Evolutionary conservation across 768 basidiomycete species (phyloP).

Genomic region (Hericium coralloides): DNA sequence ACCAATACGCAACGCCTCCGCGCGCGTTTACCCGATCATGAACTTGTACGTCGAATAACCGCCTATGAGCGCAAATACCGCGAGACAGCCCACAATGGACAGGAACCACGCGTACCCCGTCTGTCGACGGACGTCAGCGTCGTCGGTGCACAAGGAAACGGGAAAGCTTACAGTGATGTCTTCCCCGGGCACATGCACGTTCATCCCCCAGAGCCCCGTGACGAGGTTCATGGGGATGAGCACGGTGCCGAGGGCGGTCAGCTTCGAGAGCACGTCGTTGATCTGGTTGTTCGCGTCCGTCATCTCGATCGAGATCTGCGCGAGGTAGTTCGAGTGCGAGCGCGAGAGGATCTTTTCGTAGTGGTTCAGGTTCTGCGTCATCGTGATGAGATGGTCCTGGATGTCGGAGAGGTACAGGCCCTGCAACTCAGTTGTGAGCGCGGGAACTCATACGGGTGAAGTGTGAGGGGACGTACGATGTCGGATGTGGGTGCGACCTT

Average conservation of each 20-base stretch:
- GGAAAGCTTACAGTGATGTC: constrained; percentile 33
- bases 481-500: constrained; percentile 95
- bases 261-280: constrained; percentile 80
- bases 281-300: constrained; percentile 99
- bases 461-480: constrained; percentile 50
- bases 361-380: constrained; percentile 99
- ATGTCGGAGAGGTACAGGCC: constrained; percentile 95
- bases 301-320: constrained; percentile 99
- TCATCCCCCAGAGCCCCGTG: constrained; percentile 97
- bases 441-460: background rate
- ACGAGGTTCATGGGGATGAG: constrained; percentile 97
- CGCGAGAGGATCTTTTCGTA: constrained; percentile 99
- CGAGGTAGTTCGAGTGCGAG: constrained; percentile 98
- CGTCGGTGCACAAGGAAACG: background rate
- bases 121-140: constrained; percentile 1
- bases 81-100: constrained; percentile 74
- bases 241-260: constrained; percentile 95
- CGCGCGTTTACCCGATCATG: constrained; percentile 34
- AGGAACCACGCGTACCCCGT: constrained; percentile 75
- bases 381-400: constrained; percentile 97
- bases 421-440: constrained; percentile 28
- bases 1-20: too few species aligned
- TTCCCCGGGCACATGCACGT: constrained; percentile 92
- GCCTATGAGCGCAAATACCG: constrained; percentile 74
- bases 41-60: constrained; percentile 74